Conservation (phyloP, 352 stramenopile genomes). For the Elongisporangium anandrum region DNA sequence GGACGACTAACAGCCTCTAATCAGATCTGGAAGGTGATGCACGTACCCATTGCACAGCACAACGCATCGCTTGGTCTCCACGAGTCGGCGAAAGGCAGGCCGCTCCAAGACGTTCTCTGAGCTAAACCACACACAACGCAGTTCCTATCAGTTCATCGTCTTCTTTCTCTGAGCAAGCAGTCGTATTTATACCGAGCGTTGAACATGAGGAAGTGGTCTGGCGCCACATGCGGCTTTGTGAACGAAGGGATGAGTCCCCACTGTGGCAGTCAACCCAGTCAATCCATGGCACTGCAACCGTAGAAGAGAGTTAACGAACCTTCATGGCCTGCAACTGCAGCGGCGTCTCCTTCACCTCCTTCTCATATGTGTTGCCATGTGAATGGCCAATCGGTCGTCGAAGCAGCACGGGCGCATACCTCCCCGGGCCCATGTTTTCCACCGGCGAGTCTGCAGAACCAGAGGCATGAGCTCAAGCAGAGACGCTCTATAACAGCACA, state of each 20-base stretch:
- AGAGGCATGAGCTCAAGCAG: slow-evolving; percentile 2
- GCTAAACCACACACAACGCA: too few species aligned
- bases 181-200: slow-evolving; percentile 87
- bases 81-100: slow-evolving; percentile 65
- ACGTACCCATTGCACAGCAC: slow-evolving; percentile 75
- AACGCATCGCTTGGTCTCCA: slow-evolving; percentile 75
- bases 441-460: slow-evolving; percentile 47
- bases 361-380: neutral
- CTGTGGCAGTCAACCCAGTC: slow-evolving; percentile 16
- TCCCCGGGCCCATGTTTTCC: slow-evolving; percentile 75
- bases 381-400: slow-evolving; percentile 1
- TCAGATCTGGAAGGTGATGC: neutral
- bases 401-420: slow-evolving; percentile 60
- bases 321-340: slow-evolving; percentile 60
- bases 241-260: slow-evolving; percentile 83
- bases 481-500: slow-evolving; percentile 1
- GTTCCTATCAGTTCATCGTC: too few species aligned
- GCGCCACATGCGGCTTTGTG: slow-evolving; percentile 64
- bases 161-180: too few species aligned
- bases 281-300: slow-evolving; percentile 7
- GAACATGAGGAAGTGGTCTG: slow-evolving; percentile 86
- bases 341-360: slow-evolving; percentile 7
- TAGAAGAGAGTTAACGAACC: slow-evolving; percentile 16
- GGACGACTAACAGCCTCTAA: too few species aligned
- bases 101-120: slow-evolving; percentile 68